Evolutionary conservation across 495 filamentous ascomycete species (phyloP).

Genomic region (Parathielavia appendiculata): DNA sequence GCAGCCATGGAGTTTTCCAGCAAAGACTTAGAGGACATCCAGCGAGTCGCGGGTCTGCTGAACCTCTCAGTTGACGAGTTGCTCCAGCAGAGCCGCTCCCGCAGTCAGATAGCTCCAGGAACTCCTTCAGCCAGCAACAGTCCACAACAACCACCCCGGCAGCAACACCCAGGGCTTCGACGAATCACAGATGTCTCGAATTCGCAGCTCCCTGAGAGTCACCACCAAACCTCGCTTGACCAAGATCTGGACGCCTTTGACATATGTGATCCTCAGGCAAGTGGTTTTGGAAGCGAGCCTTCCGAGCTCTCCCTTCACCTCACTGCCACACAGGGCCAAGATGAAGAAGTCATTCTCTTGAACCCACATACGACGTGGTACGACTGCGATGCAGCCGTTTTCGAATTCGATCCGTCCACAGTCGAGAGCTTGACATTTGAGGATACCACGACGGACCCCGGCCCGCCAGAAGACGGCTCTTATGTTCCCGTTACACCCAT

Average conservation of each 20-base stretch:
- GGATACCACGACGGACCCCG: neutral
- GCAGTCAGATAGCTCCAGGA: constrained; percentile 1
- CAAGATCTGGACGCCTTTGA: constrained; percentile 2
- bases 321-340: neutral
- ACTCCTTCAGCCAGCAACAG: neutral
- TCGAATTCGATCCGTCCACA: neutral
- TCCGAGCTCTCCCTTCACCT: neutral
- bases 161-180: neutral
- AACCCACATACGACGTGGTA: constrained; percentile 25
- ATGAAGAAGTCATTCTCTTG: constrained; percentile 18
- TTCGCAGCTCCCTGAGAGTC: neutral
- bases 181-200: too few relatives aligned
- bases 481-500: constrained; percentile 17
- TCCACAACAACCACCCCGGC: neutral
- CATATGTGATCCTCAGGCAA: neutral
- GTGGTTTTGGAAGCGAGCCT: neutral
- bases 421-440: neutral
- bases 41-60: constrained; percentile 28
- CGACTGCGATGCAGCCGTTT: constrained; percentile 23
- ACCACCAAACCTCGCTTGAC: neutral
- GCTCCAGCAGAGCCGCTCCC: constrained; percentile 22
- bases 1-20: constrained; percentile 26
- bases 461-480: constrained; percentile 8
- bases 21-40: constrained; percentile 28
- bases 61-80: constrained; percentile 31